A percentile compares a stretch with the other conserved stretches of the same genome.
Conservation (phyloP, 139 green algal genomes). For the Picochlorum sp. region DNA sequence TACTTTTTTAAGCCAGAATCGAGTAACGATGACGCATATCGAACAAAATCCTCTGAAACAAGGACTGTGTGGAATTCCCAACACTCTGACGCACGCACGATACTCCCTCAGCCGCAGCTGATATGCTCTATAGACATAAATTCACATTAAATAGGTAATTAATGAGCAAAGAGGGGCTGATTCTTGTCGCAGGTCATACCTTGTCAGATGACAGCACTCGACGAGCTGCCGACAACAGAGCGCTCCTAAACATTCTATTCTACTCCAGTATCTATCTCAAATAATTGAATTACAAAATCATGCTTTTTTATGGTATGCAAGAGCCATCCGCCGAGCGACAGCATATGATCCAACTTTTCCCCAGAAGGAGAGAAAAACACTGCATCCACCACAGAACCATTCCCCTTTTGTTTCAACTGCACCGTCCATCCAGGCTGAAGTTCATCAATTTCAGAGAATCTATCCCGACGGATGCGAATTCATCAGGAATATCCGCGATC, state of each 20-base stretch:
- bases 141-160: too few relatives aligned
- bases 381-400: slow-evolving; percentile 60
- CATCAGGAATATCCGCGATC: slow-evolving; percentile 62
- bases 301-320: slow-evolving; percentile 46
- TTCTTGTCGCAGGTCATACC: too few relatives aligned
- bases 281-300: neutral
- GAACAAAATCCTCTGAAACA: neutral
- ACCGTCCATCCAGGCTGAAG: slow-evolving; percentile 76
- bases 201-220: too few relatives aligned
- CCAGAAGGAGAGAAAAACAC: slow-evolving; percentile 71
- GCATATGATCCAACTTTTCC: slow-evolving; percentile 57
- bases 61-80: too few relatives aligned
- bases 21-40: neutral
- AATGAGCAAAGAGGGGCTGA: too few relatives aligned
- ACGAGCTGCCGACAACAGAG: too few relatives aligned
- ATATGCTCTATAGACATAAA: too few relatives aligned
- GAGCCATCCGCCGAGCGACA: slow-evolving; percentile 51
- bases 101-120: too few relatives aligned
- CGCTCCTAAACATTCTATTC: too few relatives aligned
- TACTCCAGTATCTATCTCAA: too few relatives aligned
- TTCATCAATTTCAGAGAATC: slow-evolving; percentile 78
- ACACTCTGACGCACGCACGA: too few relatives aligned
- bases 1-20: slow-evolving; percentile 67
- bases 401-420: slow-evolving; percentile 49
- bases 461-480: slow-evolving; percentile 59